Evolutionary conservation across 305 asterid genomes (phyloP), one percentile per base, ranked within the genome.

Genomic region (Fraxinus greggii): DNA sequence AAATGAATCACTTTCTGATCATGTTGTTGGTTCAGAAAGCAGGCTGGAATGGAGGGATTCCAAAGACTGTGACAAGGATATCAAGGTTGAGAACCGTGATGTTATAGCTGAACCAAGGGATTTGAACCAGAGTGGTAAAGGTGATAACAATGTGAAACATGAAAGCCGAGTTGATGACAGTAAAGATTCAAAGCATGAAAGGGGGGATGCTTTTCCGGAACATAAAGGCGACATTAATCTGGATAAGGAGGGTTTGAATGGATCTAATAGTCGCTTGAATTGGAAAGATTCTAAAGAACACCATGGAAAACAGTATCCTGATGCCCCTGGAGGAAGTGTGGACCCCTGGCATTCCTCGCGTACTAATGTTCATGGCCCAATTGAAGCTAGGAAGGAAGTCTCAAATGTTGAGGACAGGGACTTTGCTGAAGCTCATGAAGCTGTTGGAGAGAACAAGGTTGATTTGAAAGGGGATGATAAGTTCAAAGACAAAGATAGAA

Each of bases 401-500:
- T 77, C 83, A 70, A 88, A 84, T 83, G 75, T 84, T 77, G 95
- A 90, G 61, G 85, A 85, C 51, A 88, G 89, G 89, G 95, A 92
- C 80, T 83, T 76, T 84, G 26, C 87, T 85, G 95, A 95, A 87
- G 90, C 88, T 65, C 90, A 92, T 87, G 99, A 94, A 80, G 88
- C 97, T 72, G 90, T 94, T 82, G 94, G 96, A 75, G 98, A 92
- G 86, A 95, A 92, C 89, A 94, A 89, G 87, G 89, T 92, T 82
- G 98, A 95, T 81, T 72, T 84, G 85, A 95, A 87, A 89, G 97
- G 90, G 81, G 98, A 95, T 23, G 97, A 95, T 75, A 95, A 91
- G 82, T 86, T 89, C 83, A 93, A 91, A 86, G 98, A 94, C 48
- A 96, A 87, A 88, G 99, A 94, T 78, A 88, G 96, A 86, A 94